phyloP scores from a whole-genome alignment of 768 basidiomycete species.

The Hypholoma sublateritium region DNA sequence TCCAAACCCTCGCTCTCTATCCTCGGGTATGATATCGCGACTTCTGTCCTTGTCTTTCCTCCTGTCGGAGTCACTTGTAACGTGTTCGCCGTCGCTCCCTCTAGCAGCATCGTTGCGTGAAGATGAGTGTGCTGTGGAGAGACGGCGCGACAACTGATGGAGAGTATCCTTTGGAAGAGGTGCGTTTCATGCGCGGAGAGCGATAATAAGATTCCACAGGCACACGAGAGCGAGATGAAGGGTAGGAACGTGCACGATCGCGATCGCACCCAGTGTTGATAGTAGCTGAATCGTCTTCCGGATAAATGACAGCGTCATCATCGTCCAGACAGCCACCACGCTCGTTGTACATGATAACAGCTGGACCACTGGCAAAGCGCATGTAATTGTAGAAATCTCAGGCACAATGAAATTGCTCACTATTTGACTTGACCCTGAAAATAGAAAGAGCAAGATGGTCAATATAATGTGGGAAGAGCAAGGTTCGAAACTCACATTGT shows the following conservation, averaged over 20 bases:
- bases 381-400: neutral
- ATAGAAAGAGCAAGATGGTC: neutral
- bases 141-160: slow-evolving; percentile 22
- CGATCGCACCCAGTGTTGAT: slow-evolving; percentile 25
- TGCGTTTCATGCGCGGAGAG: slow-evolving; percentile 17
- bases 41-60: slow-evolving; percentile 23
- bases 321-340: slow-evolving; percentile 73
- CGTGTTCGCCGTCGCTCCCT: slow-evolving; percentile 20
- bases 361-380: slow-evolving; percentile 60
- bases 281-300: slow-evolving; percentile 56
- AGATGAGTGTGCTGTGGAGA: slow-evolving; percentile 13
- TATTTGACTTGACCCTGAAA: slow-evolving; percentile 68
- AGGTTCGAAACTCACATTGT: slow-evolving; percentile 53
- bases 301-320: slow-evolving; percentile 63
- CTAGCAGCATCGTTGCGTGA: slow-evolving; percentile 9
- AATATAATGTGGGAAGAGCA: neutral
- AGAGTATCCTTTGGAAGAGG: slow-evolving; percentile 19
- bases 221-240: slow-evolving; percentile 56
- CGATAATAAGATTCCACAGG: slow-evolving; percentile 37
- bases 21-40: slow-evolving; percentile 20
- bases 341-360: slow-evolving; percentile 81
- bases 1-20: slow-evolving; percentile 26
- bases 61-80: slow-evolving; percentile 23
- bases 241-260: slow-evolving; percentile 39
- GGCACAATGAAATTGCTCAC: slow-evolving; percentile 38